Base-by-base conservation (phyloP, 805 yeast species). In the Lachancea sp. region DNA sequence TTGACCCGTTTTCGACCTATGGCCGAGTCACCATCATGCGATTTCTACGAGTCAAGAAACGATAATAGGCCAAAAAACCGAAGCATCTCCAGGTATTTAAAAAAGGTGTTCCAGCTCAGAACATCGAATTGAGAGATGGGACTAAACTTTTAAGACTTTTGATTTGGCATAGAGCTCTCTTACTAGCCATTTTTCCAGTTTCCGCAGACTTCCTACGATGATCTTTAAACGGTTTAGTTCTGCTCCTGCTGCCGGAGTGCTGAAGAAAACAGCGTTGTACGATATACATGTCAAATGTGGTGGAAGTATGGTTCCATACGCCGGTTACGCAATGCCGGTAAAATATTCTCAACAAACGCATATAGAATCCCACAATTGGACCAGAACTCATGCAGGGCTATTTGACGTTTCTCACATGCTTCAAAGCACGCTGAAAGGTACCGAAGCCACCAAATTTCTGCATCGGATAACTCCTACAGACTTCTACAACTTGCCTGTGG, bases 341-440 rank as follows among this genome's bases (percentile, higher is more conserved):
- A 64, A 87, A 22, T 92, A 89, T 68, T 73, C 77, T 48, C 79
- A 72, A n/a, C 95, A 85, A 64, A 65, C 85, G 2, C 97, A 90
- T 61, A 78, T 87, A 29, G 95, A 88, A 46, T 88, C 97, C 1
- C 98, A 92, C 67, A 75, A 82, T 39, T 92, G 97, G 97, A 94
- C 90, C 0, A 77, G 98, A 61, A 56, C 68, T 16, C 75, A 84
- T 46, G 88, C 89, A 26, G 98, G 98, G 5, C 68, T 92, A 37
- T 92, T 92, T 55, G 98, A 92, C 60, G 98, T 92, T 38, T 85
- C 96, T 40, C 98, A 92, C 64, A 92, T 92, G 98, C 73, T 90
- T 37, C 98, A 92, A 68, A 97, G 94, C 61, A 73, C 69, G 31
- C 61, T 92, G 45, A 58, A 63, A 2, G 98, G 98, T 12, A 64